phyloP scores from a whole-genome alignment of 306 rosid species.

The Castanea mollissima region DNA sequence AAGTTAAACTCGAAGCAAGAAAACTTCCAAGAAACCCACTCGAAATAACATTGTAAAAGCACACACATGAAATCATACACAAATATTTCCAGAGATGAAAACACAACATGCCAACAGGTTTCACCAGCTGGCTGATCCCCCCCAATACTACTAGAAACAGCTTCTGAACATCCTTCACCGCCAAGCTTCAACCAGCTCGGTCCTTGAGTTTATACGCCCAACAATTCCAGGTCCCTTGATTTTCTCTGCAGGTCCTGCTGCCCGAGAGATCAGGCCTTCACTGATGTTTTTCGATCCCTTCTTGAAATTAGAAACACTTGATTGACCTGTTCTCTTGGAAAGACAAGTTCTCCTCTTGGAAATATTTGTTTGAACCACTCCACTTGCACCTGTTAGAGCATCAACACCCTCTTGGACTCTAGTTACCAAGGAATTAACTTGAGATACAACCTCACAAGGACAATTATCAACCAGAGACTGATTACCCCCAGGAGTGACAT shows the following conservation, averaged over 20 bases:
- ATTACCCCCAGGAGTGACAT: conserved; percentile 41
- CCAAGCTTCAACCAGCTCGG: conserved; percentile 86
- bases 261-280: conserved; percentile 35
- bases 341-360: conserved; percentile 47
- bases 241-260: conserved; percentile 45
- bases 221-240: conserved; percentile 53
- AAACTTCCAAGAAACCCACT: conserved; percentile 19
- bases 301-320: conserved; percentile 35
- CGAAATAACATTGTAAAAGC: conserved; percentile 33
- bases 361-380: conserved; percentile 34
- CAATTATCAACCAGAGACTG: conserved; percentile 54
- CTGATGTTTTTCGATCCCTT: conserved; percentile 39
- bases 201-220: conserved; percentile 69
- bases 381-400: conserved; percentile 15
- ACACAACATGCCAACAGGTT: neutral
- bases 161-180: conserved; percentile 50
- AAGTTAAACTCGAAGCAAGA: conserved; percentile 16
- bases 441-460: conserved; percentile 69
- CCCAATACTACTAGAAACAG: neutral
- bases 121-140: conserved; percentile 10
- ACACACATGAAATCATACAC: conserved; percentile 36
- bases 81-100: conserved; percentile 30
- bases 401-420: conserved; percentile 43
- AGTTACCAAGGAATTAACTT: conserved; percentile 49
- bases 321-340: conserved; percentile 37